Conservation (phyloP, 306 rosid species). For the Erythrophleum fordii region DNA sequence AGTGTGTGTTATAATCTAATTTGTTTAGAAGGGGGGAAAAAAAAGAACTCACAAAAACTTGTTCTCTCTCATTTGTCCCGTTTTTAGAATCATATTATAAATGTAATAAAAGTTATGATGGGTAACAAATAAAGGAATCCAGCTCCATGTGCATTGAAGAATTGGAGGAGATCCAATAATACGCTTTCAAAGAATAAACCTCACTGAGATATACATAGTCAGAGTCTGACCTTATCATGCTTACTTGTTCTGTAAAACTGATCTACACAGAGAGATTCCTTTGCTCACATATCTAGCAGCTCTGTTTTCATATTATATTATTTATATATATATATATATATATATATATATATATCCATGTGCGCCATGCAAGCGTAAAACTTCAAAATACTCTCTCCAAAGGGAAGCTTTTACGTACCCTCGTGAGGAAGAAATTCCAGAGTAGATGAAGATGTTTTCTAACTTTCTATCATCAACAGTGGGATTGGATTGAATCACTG, state of each 20-base stretch:
- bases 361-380: neutral
- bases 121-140: neutral
- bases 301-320: too few relatives aligned
- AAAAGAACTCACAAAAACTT: too few relatives aligned
- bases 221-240: neutral
- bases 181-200: neutral
- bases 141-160: neutral
- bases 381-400: neutral
- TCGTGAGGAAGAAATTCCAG: too few relatives aligned
- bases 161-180: neutral
- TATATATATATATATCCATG: neutral
- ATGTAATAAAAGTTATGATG: too few relatives aligned
- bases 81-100: too few relatives aligned
- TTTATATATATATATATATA: too few relatives aligned
- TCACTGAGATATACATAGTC: neutral
- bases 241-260: neutral
- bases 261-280: neutral
- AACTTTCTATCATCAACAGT: neutral
- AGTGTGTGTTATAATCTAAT: too few relatives aligned
- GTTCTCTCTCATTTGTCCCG: too few relatives aligned
- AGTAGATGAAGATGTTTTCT: neutral
- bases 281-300: neutral
- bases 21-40: too few relatives aligned
- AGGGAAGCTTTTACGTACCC: too few relatives aligned
- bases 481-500: neutral